phyloP scores from a whole-genome alignment of 1,284 basidiomycete genomes.

The Polyporus tsugae region DNA sequence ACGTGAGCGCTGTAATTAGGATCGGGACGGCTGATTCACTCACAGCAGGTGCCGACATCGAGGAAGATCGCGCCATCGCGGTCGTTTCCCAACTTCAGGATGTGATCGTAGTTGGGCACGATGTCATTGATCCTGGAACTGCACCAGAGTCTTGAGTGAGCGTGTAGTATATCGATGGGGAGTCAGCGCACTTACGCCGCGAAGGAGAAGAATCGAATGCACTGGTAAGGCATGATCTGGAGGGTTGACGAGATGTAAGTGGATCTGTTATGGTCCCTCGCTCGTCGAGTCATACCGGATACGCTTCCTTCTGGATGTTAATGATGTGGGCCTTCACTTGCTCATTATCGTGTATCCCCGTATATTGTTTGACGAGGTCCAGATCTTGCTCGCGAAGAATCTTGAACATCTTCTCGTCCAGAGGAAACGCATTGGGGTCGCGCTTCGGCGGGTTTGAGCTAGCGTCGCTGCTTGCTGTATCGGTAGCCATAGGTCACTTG shows the following conservation, averaged over 20 bases:
- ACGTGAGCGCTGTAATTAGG: no score
- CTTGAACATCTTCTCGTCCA: slow-evolving; percentile 1
- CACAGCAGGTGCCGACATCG: slow-evolving; percentile 57
- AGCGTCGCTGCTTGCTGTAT: not conserved
- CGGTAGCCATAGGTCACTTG: not conserved
- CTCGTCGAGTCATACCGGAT: not conserved
- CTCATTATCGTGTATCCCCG: not conserved
- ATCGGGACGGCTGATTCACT: slow-evolving; percentile 23
- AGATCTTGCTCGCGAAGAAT: not conserved
- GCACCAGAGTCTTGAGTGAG: not conserved
- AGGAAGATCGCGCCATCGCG: slow-evolving; percentile 55
- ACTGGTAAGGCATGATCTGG: slow-evolving; percentile 14
- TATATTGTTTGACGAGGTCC: not conserved
- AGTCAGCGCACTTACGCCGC: slow-evolving; percentile 4
- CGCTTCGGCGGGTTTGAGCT: not conserved
- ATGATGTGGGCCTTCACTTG: not conserved
- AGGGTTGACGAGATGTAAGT: not conserved
- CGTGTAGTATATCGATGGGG: not conserved
- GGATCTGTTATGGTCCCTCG: no score
- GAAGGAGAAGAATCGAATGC: slow-evolving; percentile 14
- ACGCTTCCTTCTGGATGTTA: not conserved
- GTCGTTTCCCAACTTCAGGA: slow-evolving; percentile 47
- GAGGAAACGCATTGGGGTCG: not conserved
- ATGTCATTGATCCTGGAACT: slow-evolving; percentile 42
- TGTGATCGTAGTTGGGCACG: slow-evolving; percentile 51